Evolutionary conservation across 75 land plant species (phyloP).

Genomic region (Picea sitchensis): DNA sequence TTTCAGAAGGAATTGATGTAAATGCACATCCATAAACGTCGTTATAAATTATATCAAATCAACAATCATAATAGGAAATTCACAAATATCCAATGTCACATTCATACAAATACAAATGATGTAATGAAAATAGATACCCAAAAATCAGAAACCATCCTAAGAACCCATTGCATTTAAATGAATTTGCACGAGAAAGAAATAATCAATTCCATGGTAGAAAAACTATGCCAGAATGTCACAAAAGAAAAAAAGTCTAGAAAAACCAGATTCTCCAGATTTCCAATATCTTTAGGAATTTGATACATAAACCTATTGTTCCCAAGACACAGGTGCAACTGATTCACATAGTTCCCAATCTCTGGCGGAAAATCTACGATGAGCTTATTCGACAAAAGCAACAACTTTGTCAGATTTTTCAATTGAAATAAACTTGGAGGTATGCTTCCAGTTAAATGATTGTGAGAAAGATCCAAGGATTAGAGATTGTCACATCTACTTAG

Average conservation of each 20-base stretch:
- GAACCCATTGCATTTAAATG: too few species aligned
- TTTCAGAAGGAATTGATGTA: neutral
- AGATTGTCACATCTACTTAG: constrained; percentile 39
- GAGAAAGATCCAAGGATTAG: constrained; percentile 59
- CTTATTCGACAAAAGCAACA: constrained; percentile 54
- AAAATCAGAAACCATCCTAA: too few species aligned
- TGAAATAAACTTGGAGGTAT: constrained; percentile 43
- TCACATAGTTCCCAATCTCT: constrained; percentile 59
- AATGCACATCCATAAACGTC: neutral
- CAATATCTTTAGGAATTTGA: constrained; percentile 53
- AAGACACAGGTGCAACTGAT: constrained; percentile 54
- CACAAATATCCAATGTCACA: neutral
- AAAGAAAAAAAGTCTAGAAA: constrained; percentile 47
- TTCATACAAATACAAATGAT: neutral
- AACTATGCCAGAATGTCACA: too few species aligned
- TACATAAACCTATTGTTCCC: constrained; percentile 51
- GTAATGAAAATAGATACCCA: too few species aligned
- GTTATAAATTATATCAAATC: neutral
- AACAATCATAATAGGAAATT: neutral
- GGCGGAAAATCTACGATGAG: constrained; percentile 55
- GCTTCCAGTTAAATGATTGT: constrained; percentile 55
- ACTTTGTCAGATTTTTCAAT: constrained; percentile 40
- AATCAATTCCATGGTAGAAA: too few species aligned
- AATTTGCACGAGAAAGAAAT: too few species aligned
- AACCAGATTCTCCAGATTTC: constrained; percentile 46